phyloP scores from a whole-genome alignment of 805 yeast genomes.

The Yarrowia phangngaensis region DNA sequence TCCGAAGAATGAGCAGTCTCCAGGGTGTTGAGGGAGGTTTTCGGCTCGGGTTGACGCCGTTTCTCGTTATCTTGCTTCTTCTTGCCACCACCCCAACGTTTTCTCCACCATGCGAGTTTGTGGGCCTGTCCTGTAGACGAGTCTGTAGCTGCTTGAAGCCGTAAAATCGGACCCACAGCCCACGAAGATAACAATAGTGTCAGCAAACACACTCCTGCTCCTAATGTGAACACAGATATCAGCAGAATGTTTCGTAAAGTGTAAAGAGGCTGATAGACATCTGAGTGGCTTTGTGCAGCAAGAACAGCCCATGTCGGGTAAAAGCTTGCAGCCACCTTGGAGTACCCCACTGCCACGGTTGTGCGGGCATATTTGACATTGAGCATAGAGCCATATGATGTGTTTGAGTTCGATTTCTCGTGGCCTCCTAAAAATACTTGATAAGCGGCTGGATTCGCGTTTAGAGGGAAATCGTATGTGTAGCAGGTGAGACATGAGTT shows the following conservation, averaged over 20 bases:
- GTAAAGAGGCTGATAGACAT: slow-evolving; percentile 60
- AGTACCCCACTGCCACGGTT: slow-evolving; percentile 8
- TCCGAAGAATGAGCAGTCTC: slow-evolving; percentile 7
- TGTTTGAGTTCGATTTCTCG: not conserved
- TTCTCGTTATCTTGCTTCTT: not conserved
- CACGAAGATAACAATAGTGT: slow-evolving; percentile 71
- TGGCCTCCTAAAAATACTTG: slow-evolving; percentile 8
- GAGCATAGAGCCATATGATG: slow-evolving; percentile 2
- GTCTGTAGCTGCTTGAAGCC: slow-evolving; percentile 80
- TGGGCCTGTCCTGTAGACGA: slow-evolving; percentile 44
- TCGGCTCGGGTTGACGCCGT: not conserved
- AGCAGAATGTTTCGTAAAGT: slow-evolving; percentile 63
- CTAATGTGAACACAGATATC: slow-evolving; percentile 62
- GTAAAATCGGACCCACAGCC: slow-evolving; percentile 78
- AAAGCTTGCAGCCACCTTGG: not conserved
- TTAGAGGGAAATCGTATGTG: slow-evolving; percentile 28
- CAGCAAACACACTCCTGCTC: slow-evolving; percentile 68
- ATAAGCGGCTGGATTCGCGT: slow-evolving; percentile 9
- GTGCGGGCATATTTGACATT: slow-evolving; percentile 12
- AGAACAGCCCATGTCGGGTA: slow-evolving; percentile 63
- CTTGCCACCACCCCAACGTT: not conserved
- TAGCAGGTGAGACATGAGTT: slow-evolving; percentile 29
- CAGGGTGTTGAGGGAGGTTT: slow-evolving; percentile 3
- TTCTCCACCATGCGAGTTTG: slow-evolving; percentile 10
- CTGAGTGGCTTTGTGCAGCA: slow-evolving; percentile 57